Evolutionary conservation across 306 rosid genomes (phyloP).

Genomic region (Cucurbita ficifolia): DNA sequence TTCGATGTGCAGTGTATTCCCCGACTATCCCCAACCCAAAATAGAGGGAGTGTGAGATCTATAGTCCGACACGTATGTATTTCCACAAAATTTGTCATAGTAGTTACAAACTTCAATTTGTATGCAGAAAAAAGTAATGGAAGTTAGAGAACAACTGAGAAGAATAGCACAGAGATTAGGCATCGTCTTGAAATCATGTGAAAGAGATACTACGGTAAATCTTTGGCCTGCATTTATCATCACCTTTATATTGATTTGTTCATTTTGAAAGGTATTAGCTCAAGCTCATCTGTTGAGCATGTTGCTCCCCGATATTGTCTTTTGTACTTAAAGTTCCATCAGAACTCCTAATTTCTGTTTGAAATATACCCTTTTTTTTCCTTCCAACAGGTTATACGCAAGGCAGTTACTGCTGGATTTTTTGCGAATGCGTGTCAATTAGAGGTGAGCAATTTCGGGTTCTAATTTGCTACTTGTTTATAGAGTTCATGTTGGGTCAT

Average conservation of each 20-base stretch:
- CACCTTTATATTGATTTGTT: background rate
- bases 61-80: background rate
- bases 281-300: background rate
- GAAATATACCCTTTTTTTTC: background rate
- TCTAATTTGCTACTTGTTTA: background rate
- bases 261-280: background rate
- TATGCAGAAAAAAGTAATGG: conserved; percentile 69
- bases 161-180: conserved; percentile 77
- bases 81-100: conserved; percentile 7
- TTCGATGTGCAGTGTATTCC: background rate
- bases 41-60: background rate
- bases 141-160: conserved; percentile 81
- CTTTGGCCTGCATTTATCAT: background rate
- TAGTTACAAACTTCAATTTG: conserved; percentile 9
- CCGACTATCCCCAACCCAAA: background rate
- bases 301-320: background rate
- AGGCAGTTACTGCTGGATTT: conserved; percentile 70
- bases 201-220: conserved; percentile 51
- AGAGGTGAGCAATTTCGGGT: conserved; percentile 38
- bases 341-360: background rate
- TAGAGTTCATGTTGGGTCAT: too few species aligned
- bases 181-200: conserved; percentile 57
- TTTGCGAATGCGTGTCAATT: conserved; percentile 63
- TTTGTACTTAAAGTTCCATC: background rate
- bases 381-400: conserved; percentile 51